A percentile compares a stretch with the other conserved stretches of the same genome.
These are phyloP conservation scores for Lomentospora prolificans DNA, from an alignment of 2,329 filamentous ascomycete genomes.

Conservation along the genomic window DNA sequence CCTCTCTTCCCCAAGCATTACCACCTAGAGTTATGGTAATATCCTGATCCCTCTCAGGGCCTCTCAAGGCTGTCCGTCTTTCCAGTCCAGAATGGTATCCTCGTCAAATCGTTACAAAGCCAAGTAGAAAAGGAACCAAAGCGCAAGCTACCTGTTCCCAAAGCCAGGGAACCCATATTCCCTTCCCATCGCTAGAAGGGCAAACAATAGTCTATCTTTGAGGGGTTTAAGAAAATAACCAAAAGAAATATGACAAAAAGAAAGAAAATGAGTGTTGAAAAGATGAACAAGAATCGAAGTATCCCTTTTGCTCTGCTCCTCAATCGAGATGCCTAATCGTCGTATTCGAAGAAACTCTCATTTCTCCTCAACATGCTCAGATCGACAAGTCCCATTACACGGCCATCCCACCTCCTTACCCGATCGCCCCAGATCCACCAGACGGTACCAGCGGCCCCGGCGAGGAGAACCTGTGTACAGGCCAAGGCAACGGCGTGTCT, in stretches of 20 bases:
- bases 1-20: not conserved
- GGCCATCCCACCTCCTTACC: slow-evolving; percentile 33
- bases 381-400: slow-evolving; percentile 36
- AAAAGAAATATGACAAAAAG: not conserved
- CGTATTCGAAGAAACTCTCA: slow-evolving; percentile 35
- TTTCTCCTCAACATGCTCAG: slow-evolving; percentile 30
- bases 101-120: not conserved
- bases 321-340: slow-evolving; percentile 15
- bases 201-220: not conserved
- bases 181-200: not conserved
- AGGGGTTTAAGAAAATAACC: not conserved
- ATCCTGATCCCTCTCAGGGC: not conserved
- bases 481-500: slow-evolving; percentile 29
- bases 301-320: not conserved
- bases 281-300: slow-evolving; percentile 1
- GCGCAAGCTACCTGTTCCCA: not conserved
- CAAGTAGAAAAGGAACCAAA: not conserved
- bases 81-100: not conserved
- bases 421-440: slow-evolving; percentile 34
- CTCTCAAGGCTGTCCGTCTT: not conserved
- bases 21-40: not conserved
- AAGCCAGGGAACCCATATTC: not conserved
- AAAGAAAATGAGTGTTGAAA: not conserved
- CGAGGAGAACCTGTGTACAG: slow-evolving; percentile 30
- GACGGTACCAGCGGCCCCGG: slow-evolving; percentile 19